A percentile compares a stretch with the other conserved stretches of the same genome.
Conservation (phyloP, 176 grass and related monocot species). For the Zea luxurians region DNA sequence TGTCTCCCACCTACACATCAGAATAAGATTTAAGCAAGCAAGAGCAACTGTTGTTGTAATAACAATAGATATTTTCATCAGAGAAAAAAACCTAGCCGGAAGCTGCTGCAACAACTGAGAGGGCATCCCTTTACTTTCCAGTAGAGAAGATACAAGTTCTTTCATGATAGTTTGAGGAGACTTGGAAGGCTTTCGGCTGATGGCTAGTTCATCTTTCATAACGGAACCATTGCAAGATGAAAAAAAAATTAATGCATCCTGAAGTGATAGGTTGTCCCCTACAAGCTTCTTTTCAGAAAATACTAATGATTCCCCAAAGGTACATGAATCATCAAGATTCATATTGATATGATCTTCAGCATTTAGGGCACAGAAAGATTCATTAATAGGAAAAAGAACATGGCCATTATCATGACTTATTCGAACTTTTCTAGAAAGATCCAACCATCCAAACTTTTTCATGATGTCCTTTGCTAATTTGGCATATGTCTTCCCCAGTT, state of each 20-base stretch:
- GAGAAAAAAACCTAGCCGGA: conserved; percentile 71
- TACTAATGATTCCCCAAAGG: conserved; percentile 26
- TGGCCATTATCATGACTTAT: conserved; percentile 53
- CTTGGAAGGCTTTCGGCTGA: conserved; percentile 58
- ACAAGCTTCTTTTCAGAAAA: conserved; percentile 43
- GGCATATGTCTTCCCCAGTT: conserved; percentile 73
- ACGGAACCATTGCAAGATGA: conserved; percentile 53
- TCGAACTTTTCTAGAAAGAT: conserved; percentile 83
- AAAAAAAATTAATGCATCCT: conserved; percentile 56
- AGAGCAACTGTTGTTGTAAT: neutral
- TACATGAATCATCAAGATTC: conserved; percentile 36
- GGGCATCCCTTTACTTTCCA: conserved; percentile 63
- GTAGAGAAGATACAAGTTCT: conserved; percentile 65
- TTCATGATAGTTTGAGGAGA: conserved; percentile 75
- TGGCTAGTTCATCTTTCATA: conserved; percentile 61
- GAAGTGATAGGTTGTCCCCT: conserved; percentile 35
- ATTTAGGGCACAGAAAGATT: conserved; percentile 48
- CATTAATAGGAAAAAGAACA: conserved; percentile 69
- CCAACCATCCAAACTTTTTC: conserved; percentile 85
- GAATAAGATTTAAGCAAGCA: conserved; percentile 27
- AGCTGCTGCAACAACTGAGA: conserved; percentile 67
- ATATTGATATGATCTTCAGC: conserved; percentile 39
- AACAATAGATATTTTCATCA: neutral
- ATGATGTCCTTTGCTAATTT: conserved; percentile 83
- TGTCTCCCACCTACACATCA: conserved; percentile 75